Percentiles rank a stretch among this genome's conserved stretches.
These are phyloP conservation scores for Corrigiola litoralis DNA, from an alignment of 179 eudicot genomes.

Conservation along the genomic window DNA sequence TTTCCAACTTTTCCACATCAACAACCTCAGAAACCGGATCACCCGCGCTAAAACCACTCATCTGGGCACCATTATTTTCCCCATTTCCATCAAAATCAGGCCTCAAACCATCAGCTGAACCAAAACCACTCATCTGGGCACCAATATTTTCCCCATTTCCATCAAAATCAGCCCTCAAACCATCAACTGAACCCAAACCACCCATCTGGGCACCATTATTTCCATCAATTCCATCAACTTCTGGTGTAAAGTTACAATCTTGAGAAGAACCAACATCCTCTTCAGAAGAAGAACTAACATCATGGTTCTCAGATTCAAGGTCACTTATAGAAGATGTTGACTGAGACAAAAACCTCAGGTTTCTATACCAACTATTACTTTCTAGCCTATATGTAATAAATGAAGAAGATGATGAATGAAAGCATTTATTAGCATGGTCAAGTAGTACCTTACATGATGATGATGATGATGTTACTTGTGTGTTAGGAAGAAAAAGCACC, in stretches of 20 bases:
- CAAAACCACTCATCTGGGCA: not conserved
- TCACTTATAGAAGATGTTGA: slow-evolving; percentile 27
- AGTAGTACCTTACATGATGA: slow-evolving; percentile 29
- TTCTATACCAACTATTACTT: slow-evolving; percentile 12
- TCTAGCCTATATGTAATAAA: not conserved
- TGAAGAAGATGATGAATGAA: slow-evolving; percentile 6
- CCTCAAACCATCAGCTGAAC: not conserved
- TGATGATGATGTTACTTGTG: not conserved
- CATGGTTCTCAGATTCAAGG: slow-evolving; percentile 28
- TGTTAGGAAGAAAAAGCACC: slow-evolving; percentile 8
- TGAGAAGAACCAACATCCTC: slow-evolving; percentile 18
- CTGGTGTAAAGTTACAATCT: not conserved
- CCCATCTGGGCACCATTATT: slow-evolving; percentile 1
- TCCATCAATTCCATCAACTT: slow-evolving; percentile 1
- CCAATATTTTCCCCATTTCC: not conserved
- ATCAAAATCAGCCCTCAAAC: not conserved
- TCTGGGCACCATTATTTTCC: slow-evolving; percentile 16
- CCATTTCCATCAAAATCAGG: slow-evolving; percentile 9
- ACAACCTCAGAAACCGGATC: slow-evolving; percentile 5
- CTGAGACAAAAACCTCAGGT: slow-evolving; percentile 28
- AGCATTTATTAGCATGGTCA: slow-evolving; percentile 1
- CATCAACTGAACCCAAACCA: not conserved
- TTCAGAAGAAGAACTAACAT: slow-evolving; percentile 20
- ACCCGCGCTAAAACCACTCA: slow-evolving; percentile 6
- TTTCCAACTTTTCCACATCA: slow-evolving; percentile 46